Evolutionary conservation across 768 basidiomycete genomes (phyloP), one percentile per base, ranked within the genome.

Genomic region (Tremella fuciformis): DNA sequence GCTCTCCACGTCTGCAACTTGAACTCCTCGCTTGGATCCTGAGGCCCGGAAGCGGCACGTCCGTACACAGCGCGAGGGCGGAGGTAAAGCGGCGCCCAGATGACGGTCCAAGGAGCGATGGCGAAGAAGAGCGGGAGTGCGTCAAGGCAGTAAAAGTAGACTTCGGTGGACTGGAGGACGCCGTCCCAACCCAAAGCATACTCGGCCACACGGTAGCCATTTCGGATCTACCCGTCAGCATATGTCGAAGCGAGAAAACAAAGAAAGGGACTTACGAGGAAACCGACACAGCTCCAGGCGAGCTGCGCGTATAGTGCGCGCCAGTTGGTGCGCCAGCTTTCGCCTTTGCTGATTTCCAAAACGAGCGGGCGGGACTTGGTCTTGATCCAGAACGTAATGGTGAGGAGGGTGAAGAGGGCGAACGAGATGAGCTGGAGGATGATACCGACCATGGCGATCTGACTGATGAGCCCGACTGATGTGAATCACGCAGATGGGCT

Each of bases 101-200:
- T 84, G 15, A 78, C 66, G 16, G 82, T 76, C 64, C 85, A 87
- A 13, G 83, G 77, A 0, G 73, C 74, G 44, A 85, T 81, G 22
- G 86, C 85, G 34, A 88, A 69, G 60, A 85, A 81, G 8, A 88
- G 79, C 8, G 86, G 87, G 4, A 87, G 78, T 0, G 85, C 82
- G 70, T 89, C 84, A 38, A 88, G 78, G 1, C 77, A 82, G 69
- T 87, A 89, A 73, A 89, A 87, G 64, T 80, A 83, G 2, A 68
- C 73, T 71, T 88, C 86, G 3, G 81, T 81, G 1, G 80, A 84
- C 4, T 83, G 80, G 18, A 88, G 80, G 38, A 78, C 77, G 2
- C 85, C 85, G 21, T 73, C 59, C 71, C 61, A 87, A n/a, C 88
- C 88, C 72, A 86, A 77, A 2, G 83, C 82, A 25, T 84, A 79